phyloP scores from a whole-genome alignment of 345 rosid species.

The Gossypium herbaceum region DNA sequence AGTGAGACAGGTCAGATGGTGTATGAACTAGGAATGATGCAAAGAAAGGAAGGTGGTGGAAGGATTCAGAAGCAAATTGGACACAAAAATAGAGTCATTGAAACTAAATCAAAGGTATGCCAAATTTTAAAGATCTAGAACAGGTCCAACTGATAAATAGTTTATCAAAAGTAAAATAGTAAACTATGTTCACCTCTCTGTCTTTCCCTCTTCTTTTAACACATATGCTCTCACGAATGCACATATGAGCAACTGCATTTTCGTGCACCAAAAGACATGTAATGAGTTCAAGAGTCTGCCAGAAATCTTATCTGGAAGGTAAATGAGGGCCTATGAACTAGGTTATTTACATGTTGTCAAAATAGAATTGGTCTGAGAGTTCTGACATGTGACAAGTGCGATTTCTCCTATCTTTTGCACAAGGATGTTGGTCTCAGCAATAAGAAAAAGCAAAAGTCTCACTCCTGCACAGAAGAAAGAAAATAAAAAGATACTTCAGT shows the following conservation, averaged over 20 bases:
- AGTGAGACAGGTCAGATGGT: conserved; percentile 15
- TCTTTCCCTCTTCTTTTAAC: neutral
- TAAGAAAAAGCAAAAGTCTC: conserved; percentile 43
- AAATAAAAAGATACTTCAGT: conserved; percentile 52
- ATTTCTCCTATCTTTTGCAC: conserved; percentile 17
- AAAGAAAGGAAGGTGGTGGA: conserved; percentile 21
- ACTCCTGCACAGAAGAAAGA: conserved; percentile 46
- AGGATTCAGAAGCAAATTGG: conserved; percentile 22
- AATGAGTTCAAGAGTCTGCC: neutral
- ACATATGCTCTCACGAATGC: neutral
- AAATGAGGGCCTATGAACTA: neutral
- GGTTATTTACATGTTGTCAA: neutral
- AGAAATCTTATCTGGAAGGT: neutral
- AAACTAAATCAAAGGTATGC: conserved; percentile 39
- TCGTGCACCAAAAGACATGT: neutral
- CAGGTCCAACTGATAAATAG: neutral
- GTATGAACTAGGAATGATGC: conserved; percentile 28
- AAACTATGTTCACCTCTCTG: neutral
- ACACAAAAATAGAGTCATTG: conserved; percentile 22
- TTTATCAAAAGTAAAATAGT: neutral
- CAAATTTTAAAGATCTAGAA: neutral
- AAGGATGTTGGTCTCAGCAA: conserved; percentile 27
- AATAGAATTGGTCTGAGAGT: neutral
- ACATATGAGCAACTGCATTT: neutral
- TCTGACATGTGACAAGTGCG: neutral